phyloP scores from a whole-genome alignment of 2,329 filamentous ascomycete species.

The Trichoderma gracile region DNA sequence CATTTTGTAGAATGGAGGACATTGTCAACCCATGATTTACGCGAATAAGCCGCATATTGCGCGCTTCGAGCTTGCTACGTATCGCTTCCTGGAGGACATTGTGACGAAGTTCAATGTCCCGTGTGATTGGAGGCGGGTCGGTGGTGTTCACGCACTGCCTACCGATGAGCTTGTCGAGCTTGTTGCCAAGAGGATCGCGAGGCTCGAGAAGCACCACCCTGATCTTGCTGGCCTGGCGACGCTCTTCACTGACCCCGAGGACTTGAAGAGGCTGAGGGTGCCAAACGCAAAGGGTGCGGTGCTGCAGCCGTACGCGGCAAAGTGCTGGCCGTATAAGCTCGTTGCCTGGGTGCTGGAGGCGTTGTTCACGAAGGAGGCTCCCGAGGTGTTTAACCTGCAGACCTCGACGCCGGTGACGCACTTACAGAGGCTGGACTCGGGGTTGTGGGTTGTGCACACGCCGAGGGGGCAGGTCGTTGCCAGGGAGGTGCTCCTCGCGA shows the following conservation, averaged over 20 bases:
- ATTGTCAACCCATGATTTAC: constrained; percentile 74
- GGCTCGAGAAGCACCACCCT: constrained; percentile 54
- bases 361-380: constrained; percentile 46
- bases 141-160: constrained; percentile 66
- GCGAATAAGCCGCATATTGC: constrained; percentile 59
- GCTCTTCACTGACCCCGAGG: constrained; percentile 42
- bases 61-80: constrained; percentile 72
- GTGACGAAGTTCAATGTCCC: constrained; percentile 58
- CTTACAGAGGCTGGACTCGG: constrained; percentile 41
- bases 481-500: constrained; percentile 70
- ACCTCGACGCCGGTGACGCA: constrained; percentile 67
- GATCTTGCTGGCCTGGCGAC: constrained; percentile 54
- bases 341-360: constrained; percentile 69
- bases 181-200: constrained; percentile 52
- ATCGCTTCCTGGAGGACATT: constrained; percentile 58
- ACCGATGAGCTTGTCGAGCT: constrained; percentile 55
- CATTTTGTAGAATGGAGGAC: constrained; percentile 61
- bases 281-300: constrained; percentile 63
- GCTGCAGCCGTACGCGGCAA: constrained; percentile 64
- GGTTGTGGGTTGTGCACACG: constrained; percentile 66
- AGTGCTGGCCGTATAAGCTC: constrained; percentile 83
- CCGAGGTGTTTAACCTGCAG: constrained; percentile 66
- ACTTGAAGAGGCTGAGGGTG: constrained; percentile 56
- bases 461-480: constrained; percentile 66
- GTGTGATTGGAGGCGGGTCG: constrained; percentile 68